Conservation (phyloP, 345 rosid species). For the Pseudoturritis turrita region DNA sequence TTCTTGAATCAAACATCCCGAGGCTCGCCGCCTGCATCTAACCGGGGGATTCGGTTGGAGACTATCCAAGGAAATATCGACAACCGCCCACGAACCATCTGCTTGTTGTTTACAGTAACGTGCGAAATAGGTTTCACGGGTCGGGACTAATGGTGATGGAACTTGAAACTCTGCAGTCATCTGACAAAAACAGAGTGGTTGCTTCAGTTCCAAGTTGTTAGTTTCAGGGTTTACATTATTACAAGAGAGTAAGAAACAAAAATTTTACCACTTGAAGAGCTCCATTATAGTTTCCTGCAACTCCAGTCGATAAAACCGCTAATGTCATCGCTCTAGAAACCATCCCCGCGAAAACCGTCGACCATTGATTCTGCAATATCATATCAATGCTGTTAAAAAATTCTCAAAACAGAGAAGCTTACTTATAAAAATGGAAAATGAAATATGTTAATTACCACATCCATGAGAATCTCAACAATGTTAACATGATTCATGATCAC, state of each 20-base stretch:
- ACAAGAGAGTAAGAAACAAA: background rate
- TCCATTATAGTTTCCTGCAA: conserved; percentile 85
- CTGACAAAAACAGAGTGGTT: conserved; percentile 34
- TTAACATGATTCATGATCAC: conserved; percentile 85
- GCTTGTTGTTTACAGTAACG: conserved; percentile 80
- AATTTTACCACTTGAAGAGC: conserved; percentile 82
- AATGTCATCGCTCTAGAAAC: conserved; percentile 75
- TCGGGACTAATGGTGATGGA: conserved; percentile 81
- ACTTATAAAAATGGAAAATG: background rate
- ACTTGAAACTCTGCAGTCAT: conserved; percentile 95
- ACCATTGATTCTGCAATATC: conserved; percentile 72
- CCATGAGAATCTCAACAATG: conserved; percentile 93
- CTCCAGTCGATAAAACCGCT: conserved; percentile 84
- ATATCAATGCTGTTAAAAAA: background rate
- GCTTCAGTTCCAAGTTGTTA: background rate
- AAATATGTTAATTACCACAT: conserved; percentile 42
- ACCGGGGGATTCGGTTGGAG: conserved; percentile 50
- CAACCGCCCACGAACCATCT: conserved; percentile 93
- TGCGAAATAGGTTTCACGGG: conserved; percentile 71
- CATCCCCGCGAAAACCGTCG: conserved; percentile 68
- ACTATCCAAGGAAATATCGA: conserved; percentile 83
- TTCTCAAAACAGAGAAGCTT: background rate
- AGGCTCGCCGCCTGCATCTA: conserved; percentile 76
- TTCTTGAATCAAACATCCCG: conserved; percentile 86
- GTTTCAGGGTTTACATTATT: background rate